Base-by-base conservation (phyloP, 2,329 filamentous ascomycete species). In the Penicillium olsonii region DNA sequence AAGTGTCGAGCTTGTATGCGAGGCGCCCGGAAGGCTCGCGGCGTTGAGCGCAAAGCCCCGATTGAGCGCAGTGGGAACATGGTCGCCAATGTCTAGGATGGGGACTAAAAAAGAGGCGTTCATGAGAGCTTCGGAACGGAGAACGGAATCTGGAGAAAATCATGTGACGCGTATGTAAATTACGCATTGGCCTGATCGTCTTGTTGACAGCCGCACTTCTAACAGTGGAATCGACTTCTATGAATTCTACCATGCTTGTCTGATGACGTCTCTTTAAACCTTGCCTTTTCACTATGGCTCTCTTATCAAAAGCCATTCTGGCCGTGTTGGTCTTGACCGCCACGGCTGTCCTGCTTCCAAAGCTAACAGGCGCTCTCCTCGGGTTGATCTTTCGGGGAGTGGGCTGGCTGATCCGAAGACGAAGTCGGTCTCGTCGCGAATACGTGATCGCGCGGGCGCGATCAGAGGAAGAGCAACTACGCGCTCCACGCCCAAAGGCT, bases 391-490 rank as follows among this genome's bases (percentile, higher is more conserved):
- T 77, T 41, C 66, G 72, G 43, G 64, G 61, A 37, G 53, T 84
- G 18, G 87, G 86, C 54, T 87, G 78, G 75, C 80, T 82, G 56
- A 71, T 90, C 48, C 76, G 75, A 45, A 83, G 78, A 64, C 84
- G 83, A 66, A 87, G 85, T 0, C 80, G 83, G 15, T 84, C 83
- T 47, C 80, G 85, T 43, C 79, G 80, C 39, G 74, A 78, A 48
- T 75, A 81, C 44, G 79, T 90, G 45, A 60, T 73, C 45, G 67
- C 69, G 52, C 67, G 68, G 44, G 66, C 86, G 52, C 63, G 66
- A 49, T 68, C 78, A 17, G 73, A 75, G 17, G 68, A 74, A 45
- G 67, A 74, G 39, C 70, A 70, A 37, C 59, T 59, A 41, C 57
- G 55, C 22, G 56, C 61, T 5, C 61, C 60, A 50, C 59, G 56